These are phyloP conservation scores for Fusarium pseudocircinatum DNA, from an alignment of 2,329 filamentous ascomycete species.

Conservation along the genomic window DNA sequence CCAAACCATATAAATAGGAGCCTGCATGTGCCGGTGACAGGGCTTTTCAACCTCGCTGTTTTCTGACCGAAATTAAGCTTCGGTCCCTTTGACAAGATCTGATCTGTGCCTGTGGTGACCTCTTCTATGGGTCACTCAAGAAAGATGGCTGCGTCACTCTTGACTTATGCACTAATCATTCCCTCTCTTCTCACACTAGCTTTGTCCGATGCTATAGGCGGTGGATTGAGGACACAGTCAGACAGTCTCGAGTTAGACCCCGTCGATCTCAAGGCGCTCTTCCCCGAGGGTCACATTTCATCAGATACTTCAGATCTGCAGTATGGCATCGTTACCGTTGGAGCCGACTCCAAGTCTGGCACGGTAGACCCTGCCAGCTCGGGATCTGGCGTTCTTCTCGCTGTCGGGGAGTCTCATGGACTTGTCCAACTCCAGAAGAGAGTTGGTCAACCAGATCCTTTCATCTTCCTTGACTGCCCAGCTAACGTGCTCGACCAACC, in stretches of 20 bases:
- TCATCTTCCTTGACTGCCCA: background rate
- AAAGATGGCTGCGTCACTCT: too few species aligned
- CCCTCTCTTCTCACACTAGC: background rate
- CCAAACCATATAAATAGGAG: too few species aligned
- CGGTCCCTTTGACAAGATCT: too few species aligned
- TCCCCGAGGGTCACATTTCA: background rate
- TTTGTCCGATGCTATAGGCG: background rate
- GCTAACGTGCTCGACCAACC: background rate
- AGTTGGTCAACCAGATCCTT: background rate
- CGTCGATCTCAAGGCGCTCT: background rate
- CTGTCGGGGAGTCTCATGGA: background rate
- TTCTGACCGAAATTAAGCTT: too few species aligned
- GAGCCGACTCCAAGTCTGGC: background rate
- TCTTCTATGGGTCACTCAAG: too few species aligned
- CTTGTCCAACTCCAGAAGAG: background rate
- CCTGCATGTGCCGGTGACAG: too few species aligned
- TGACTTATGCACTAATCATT: too few species aligned
- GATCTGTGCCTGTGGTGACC: too few species aligned
- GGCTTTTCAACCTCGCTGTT: too few species aligned
- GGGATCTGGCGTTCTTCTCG: background rate
- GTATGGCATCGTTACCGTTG: background rate
- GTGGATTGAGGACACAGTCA: fast-evolving
- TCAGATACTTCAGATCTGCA: fast-evolving
- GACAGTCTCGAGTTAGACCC: background rate
- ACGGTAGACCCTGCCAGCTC: fast-evolving